Evolutionary conservation across 1,284 basidiomycete genomes (phyloP).

Genomic region (Ceratobasidium papillatum): DNA sequence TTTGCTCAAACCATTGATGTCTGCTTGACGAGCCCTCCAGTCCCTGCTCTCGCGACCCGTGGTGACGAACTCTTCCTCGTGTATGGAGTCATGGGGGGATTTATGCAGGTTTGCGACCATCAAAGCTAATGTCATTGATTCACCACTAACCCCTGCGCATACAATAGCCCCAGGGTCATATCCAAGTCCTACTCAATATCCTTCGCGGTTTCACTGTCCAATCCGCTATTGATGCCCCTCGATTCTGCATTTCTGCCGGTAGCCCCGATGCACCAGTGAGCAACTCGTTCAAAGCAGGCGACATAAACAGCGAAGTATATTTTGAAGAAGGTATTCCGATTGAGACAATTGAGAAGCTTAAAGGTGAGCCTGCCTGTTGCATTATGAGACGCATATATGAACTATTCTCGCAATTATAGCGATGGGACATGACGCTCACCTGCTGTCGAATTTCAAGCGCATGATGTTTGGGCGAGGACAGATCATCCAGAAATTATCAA

Average conservation of each 20-base stretch:
- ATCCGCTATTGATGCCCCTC: constrained; percentile 87
- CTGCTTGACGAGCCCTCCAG: constrained; percentile 27
- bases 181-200: constrained; percentile 93
- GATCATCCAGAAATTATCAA: constrained; percentile 80
- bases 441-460: constrained; percentile 68
- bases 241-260: constrained; percentile 94
- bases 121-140: constrained; percentile 32
- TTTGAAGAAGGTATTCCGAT: constrained; percentile 83
- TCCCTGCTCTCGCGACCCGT: constrained; percentile 87
- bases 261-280: constrained; percentile 65
- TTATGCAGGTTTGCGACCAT: constrained; percentile 76
- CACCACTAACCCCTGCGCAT: neutral
- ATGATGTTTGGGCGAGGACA: constrained; percentile 92
- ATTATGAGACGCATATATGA: neutral
- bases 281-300: constrained; percentile 61
- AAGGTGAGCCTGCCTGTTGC: constrained; percentile 56
- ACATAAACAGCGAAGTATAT: constrained; percentile 83
- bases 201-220: constrained; percentile 87
- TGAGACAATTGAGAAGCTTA: constrained; percentile 68
- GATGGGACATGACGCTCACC: constrained; percentile 87
- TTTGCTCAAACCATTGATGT: neutral
- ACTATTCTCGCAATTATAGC: constrained; percentile 53
- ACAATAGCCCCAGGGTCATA: constrained; percentile 82
- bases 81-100: constrained; percentile 95
- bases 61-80: constrained; percentile 85